Evolutionary conservation across 805 yeast species (phyloP), one percentile per base, ranked within the genome.

Genomic region (Saccharomyces cerevisiae): DNA sequence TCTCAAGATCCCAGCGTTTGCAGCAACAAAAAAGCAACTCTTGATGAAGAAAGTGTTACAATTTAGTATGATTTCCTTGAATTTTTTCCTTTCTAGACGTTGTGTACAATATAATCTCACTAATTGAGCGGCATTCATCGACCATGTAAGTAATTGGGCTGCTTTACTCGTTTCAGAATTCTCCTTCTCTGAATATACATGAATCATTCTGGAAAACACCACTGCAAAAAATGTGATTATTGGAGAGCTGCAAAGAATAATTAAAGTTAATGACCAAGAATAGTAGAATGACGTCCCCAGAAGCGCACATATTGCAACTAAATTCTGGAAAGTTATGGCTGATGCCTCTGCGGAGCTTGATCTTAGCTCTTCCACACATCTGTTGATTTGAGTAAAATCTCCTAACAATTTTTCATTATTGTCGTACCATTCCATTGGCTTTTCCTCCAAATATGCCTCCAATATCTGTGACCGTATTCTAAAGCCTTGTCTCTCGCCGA

Each of bases 261-360:
- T 79, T 27, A 94, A 70, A 0, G 97, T 87, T 10, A 94, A 75
- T 3, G 87, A 77, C 97, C 97, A 92, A 2, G 96, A 87, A 56
- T 82, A 84, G 56, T 79, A 78, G 65, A 94, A 79, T 1, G 96
- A 83, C 0, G 87, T 80, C 1, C 80, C 76, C 1, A 85, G 64
- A 10, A 85, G 69, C 0, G 85, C 80, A 3, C 80, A 52, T 0
- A 82, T 71, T 0, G 89, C 76, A 0, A 82, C 79, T 1, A 75
- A 46, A 8, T 82, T 76, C 58, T 83, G 83, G 11, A 81, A 63
- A 1, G 84, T 62, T 22, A 83, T 60, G 0, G 87, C 89, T 17
- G 83, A 64, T 2, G 84, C 79, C 63, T 86, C 91, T 2, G 92
- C 81, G 4, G 81, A 74, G 1, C 90, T 87, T 0, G 79, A 70